These are phyloP conservation scores for Pichia pseudocactophila DNA, from an alignment of 805 yeast genomes.

Conservation along the genomic window DNA sequence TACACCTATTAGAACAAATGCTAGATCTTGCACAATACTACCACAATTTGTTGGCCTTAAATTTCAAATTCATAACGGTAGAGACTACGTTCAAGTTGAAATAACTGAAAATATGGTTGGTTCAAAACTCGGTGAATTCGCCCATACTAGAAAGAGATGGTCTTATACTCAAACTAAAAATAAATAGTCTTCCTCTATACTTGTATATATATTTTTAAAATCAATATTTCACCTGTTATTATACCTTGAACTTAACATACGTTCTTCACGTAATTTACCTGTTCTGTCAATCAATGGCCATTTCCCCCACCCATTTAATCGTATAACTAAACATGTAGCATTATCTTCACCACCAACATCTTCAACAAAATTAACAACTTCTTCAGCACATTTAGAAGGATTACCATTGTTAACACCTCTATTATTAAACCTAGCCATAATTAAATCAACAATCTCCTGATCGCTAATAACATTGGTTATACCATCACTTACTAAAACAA, in stretches of 20 bases:
- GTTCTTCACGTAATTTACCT: slow-evolving; percentile 69
- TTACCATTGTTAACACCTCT: slow-evolving; percentile 64
- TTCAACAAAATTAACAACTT: slow-evolving; percentile 74
- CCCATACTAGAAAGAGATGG: slow-evolving; percentile 85
- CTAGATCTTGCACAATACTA: slow-evolving; percentile 85
- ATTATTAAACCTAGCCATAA: slow-evolving; percentile 57
- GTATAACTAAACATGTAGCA: slow-evolving; percentile 81
- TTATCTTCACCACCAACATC: slow-evolving; percentile 90
- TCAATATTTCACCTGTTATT: too few species aligned
- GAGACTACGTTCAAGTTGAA: slow-evolving; percentile 81
- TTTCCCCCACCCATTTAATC: slow-evolving; percentile 86
- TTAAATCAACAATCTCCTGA: slow-evolving; percentile 85
- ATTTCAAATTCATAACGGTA: slow-evolving; percentile 94
- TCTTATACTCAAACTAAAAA: slow-evolving; percentile 74
- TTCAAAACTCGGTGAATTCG: slow-evolving; percentile 88
- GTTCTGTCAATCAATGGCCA: slow-evolving; percentile 86
- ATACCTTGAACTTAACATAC: slow-evolving; percentile 25
- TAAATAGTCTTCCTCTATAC: slow-evolving; percentile 22
- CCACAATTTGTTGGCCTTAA: slow-evolving; percentile 94
- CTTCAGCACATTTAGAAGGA: slow-evolving; percentile 80
- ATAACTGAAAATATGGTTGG: slow-evolving; percentile 96
- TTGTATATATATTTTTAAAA: too few species aligned
- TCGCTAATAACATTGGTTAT: slow-evolving; percentile 72
- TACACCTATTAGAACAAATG: slow-evolving; percentile 90
- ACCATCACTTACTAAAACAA: slow-evolving; percentile 83